Evolutionary conservation across 2,329 filamentous ascomycete genomes (phyloP).

Genomic region (Leptographium procerum): DNA sequence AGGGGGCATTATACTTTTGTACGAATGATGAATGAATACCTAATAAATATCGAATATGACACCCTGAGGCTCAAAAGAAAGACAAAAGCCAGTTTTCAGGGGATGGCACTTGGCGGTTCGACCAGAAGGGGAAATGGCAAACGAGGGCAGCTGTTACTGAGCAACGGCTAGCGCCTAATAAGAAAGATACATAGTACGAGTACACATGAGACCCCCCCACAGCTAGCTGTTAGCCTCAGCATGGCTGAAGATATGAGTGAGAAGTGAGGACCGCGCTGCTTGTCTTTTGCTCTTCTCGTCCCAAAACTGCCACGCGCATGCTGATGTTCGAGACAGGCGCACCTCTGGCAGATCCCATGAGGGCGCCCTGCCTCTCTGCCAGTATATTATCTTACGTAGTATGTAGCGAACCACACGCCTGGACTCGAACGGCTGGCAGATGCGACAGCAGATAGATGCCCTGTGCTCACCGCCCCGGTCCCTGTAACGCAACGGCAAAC

Average conservation of each 20-base stretch:
- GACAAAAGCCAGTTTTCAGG: neutral
- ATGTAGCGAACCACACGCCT: neutral
- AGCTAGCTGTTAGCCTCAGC: neutral
- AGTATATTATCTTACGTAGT: too few relatives aligned
- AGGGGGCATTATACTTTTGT: neutral
- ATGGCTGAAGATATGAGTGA: neutral
- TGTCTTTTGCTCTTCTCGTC: too few relatives aligned
- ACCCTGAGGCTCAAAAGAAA: neutral
- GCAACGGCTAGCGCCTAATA: neutral
- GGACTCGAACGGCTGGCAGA: neutral
- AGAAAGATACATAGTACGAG: too few relatives aligned
- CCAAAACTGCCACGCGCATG: neutral
- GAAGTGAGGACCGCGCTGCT: too few relatives aligned
- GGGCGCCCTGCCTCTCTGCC: neutral
- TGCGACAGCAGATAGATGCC: neutral
- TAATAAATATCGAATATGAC: too few relatives aligned
- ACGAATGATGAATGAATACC: too few relatives aligned
- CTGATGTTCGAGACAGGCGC: neutral
- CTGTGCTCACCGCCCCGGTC: constrained; percentile 4
- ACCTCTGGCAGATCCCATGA: neutral
- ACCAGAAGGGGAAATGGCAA: neutral
- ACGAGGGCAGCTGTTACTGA: neutral
- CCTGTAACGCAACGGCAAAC: neutral
- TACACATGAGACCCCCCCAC: too few relatives aligned
- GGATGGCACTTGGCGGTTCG: neutral